A percentile compares a stretch with the other conserved stretches of the same genome.
phyloP scores from a whole-genome alignment of 768 basidiomycete genomes.

The Tylopilus sp. region DNA sequence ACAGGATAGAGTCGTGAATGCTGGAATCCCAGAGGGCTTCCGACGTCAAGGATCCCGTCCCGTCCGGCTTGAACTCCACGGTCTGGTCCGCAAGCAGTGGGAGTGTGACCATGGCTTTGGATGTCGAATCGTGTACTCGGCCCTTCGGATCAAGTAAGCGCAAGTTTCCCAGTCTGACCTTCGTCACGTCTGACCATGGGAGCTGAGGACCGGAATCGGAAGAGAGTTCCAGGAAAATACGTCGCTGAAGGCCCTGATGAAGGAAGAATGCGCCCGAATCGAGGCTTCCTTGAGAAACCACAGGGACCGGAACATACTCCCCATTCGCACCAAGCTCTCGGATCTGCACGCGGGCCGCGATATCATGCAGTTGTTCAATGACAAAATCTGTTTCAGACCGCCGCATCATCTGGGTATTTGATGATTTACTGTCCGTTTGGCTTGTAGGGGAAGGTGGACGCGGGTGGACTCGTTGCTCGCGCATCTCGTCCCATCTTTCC shows the following conservation, averaged over 20 bases:
- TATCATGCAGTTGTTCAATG: conserved; percentile 82
- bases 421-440: conserved; percentile 37
- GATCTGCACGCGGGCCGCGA: conserved; percentile 84
- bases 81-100: conserved; percentile 70
- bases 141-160: conserved; percentile 84
- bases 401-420: conserved; percentile 69
- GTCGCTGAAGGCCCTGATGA: conserved; percentile 91
- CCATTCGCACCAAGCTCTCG: conserved; percentile 86
- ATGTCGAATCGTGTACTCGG: conserved; percentile 72
- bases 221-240: conserved; percentile 68
- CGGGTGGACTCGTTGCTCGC: conserved; percentile 62
- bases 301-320: conserved; percentile 78
- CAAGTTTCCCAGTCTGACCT: conserved; percentile 77
- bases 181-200: conserved; percentile 79
- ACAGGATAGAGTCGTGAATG: conserved; percentile 76
- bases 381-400: conserved; percentile 92
- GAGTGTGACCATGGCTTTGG: conserved; percentile 67
- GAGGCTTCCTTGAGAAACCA: conserved; percentile 66
- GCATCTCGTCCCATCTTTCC: conserved; percentile 91
- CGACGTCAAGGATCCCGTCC: conserved; percentile 66
- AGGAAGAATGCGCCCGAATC: conserved; percentile 86
- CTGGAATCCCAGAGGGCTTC: conserved; percentile 92
- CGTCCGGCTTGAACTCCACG: conserved; percentile 79
- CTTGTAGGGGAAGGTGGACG: conserved; percentile 31
- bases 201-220: conserved; percentile 89